Conservation (phyloP, 2,329 filamentous ascomycete species). For the Endoconidiophora polonica region DNA sequence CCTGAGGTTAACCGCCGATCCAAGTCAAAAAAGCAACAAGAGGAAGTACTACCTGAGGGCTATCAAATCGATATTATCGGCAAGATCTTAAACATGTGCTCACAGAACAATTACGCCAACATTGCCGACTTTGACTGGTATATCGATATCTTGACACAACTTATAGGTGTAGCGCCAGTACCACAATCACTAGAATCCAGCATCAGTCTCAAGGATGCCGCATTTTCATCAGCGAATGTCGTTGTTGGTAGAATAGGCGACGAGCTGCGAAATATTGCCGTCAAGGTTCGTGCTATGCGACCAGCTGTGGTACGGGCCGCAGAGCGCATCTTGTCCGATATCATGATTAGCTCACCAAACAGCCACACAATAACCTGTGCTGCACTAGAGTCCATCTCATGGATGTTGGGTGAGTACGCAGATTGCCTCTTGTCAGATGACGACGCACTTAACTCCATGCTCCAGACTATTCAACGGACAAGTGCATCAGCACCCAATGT, state of each 20-base stretch:
- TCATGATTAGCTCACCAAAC: slow-evolving; percentile 33
- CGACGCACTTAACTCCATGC: slow-evolving; percentile 53
- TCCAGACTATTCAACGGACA: slow-evolving; percentile 46
- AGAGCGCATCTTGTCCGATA: slow-evolving; percentile 52
- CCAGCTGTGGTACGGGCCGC: slow-evolving; percentile 67
- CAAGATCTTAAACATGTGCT: slow-evolving; percentile 77
- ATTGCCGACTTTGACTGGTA: slow-evolving; percentile 95
- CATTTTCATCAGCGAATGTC: slow-evolving; percentile 12
- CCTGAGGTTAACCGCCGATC: background rate
- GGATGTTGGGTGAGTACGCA: slow-evolving; percentile 81
- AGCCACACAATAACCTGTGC: slow-evolving; percentile 43
- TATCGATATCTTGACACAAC: slow-evolving; percentile 71
- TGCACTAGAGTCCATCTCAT: slow-evolving; percentile 60
- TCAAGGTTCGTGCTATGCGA: slow-evolving; percentile 75
- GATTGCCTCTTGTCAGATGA: slow-evolving; percentile 53
- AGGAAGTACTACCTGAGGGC: slow-evolving; percentile 57
- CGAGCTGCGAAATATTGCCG: slow-evolving; percentile 77
- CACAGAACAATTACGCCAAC: slow-evolving; percentile 71
- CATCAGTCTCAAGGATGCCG: slow-evolving; percentile 16
- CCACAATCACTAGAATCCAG: slow-evolving; percentile 24
- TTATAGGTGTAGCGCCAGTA: slow-evolving; percentile 55
- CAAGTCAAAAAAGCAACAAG: slow-evolving; percentile 15
- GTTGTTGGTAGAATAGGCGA: slow-evolving; percentile 45
- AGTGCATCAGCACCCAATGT: slow-evolving; percentile 37
- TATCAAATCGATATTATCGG: slow-evolving; percentile 72